phyloP scores from a whole-genome alignment of 2,329 filamentous ascomycete species.

The Xylaria sp. region DNA sequence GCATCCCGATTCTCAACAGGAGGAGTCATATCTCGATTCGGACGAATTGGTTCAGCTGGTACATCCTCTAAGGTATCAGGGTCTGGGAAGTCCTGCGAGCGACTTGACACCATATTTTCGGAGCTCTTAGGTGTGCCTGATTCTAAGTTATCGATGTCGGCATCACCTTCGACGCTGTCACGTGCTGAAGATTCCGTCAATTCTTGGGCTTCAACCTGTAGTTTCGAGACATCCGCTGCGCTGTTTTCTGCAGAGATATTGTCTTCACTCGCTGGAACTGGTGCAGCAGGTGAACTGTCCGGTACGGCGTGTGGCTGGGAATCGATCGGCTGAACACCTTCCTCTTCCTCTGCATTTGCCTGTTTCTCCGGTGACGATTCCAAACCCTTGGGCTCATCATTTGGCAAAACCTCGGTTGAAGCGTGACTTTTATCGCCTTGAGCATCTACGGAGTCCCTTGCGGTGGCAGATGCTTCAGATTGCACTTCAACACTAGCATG shows the following conservation, averaged over 20 bases:
- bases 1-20: slow-evolving; percentile 24
- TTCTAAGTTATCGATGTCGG: slow-evolving; percentile 5
- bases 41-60: slow-evolving; percentile 12
- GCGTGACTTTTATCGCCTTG: background rate
- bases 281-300: slow-evolving; percentile 3
- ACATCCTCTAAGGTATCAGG: background rate
- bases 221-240: background rate
- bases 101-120: slow-evolving; percentile 9
- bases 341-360: slow-evolving; percentile 2
- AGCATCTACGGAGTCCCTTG: background rate
- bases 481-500: background rate
- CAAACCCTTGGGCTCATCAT: background rate
- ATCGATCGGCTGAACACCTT: background rate
- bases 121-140: background rate
- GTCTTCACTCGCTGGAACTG: slow-evolving; percentile 2
- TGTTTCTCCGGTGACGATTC: slow-evolving; percentile 2
- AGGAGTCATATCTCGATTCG: slow-evolving; percentile 20
- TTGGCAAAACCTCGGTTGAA: background rate
- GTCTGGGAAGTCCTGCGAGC: background rate
- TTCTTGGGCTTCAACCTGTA: slow-evolving; percentile 1
- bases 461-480: slow-evolving; percentile 22
- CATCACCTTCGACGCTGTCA: background rate
- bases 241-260: slow-evolving; percentile 2
- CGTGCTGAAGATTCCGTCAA: slow-evolving; percentile 2
- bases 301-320: slow-evolving; percentile 1